Evolutionary conservation across 441 rosid species (phyloP).

Genomic region (Geranium incanum): DNA sequence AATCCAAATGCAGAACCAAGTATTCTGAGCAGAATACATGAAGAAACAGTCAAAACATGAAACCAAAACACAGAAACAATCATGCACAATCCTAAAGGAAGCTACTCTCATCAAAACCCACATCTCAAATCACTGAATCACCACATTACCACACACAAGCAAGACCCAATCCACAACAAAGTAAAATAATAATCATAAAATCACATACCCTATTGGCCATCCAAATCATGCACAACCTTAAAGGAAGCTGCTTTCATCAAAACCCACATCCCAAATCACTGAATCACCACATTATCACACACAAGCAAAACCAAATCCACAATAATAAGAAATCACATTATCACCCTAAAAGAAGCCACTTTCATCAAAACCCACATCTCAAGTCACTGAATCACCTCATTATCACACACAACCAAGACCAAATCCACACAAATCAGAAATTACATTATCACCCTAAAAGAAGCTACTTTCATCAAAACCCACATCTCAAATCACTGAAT

Average conservation of each 20-base stretch:
- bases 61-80: not conserved
- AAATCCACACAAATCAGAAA: too few species aligned
- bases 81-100: not conserved
- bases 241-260: too few species aligned
- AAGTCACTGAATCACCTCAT: not conserved
- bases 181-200: not conserved
- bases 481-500: not conserved
- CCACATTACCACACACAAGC: not conserved
- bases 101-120: not conserved
- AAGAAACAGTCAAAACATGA: too few species aligned
- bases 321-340: conserved; percentile 44
- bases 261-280: not conserved
- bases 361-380: not conserved
- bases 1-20: too few species aligned
- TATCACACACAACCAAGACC: not conserved
- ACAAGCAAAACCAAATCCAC: conserved; percentile 19
- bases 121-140: not conserved
- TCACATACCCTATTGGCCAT: conserved; percentile 51
- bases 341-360: not conserved
- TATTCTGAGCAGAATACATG: too few species aligned
- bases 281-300: not conserved
- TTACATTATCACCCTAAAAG: not conserved
- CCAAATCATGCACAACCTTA: conserved; percentile 26
- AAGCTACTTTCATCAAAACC: not conserved
- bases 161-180: too few species aligned